These are phyloP conservation scores for Helianthus tuberosus DNA, from an alignment of 129 eudicot genomes.

Conservation along the genomic window DNA sequence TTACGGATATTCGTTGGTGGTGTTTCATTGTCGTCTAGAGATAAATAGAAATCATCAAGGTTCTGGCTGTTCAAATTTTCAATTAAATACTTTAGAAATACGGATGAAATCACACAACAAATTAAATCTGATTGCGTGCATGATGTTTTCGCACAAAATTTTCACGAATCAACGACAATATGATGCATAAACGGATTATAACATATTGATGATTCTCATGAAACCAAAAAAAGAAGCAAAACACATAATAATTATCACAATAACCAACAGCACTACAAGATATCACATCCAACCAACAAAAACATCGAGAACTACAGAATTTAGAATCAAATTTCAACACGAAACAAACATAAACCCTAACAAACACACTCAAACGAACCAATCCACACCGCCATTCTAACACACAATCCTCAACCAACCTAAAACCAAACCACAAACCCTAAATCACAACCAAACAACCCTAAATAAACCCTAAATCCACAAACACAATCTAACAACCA, in stretches of 20 bases:
- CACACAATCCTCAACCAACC: background rate
- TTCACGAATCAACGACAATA: too few relatives aligned
- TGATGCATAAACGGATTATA: too few relatives aligned
- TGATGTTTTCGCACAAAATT: too few relatives aligned
- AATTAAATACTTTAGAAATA: too few relatives aligned
- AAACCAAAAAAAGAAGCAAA: background rate
- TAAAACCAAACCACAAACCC: slow-evolving; percentile 1
- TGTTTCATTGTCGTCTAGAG: too few relatives aligned
- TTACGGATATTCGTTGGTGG: too few relatives aligned
- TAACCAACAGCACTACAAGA: background rate
- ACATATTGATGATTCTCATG: background rate
- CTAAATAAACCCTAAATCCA: slow-evolving; percentile 27
- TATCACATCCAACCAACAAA: slow-evolving; percentile 18
- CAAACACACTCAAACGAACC: background rate
- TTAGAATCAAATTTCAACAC: slow-evolving; percentile 2
- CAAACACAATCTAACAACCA: background rate
- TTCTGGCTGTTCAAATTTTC: too few relatives aligned
- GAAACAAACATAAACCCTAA: slow-evolving; percentile 23
- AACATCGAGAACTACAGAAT: background rate
- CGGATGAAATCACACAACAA: too few relatives aligned
- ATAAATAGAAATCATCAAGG: too few relatives aligned
- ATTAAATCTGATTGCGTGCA: too few relatives aligned
- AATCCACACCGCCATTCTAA: too few relatives aligned
- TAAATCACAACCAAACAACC: background rate
- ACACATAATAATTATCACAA: background rate